Evolutionary conservation across 495 filamentous ascomycete genomes (phyloP).

Genomic region (Penicillium herquei): DNA sequence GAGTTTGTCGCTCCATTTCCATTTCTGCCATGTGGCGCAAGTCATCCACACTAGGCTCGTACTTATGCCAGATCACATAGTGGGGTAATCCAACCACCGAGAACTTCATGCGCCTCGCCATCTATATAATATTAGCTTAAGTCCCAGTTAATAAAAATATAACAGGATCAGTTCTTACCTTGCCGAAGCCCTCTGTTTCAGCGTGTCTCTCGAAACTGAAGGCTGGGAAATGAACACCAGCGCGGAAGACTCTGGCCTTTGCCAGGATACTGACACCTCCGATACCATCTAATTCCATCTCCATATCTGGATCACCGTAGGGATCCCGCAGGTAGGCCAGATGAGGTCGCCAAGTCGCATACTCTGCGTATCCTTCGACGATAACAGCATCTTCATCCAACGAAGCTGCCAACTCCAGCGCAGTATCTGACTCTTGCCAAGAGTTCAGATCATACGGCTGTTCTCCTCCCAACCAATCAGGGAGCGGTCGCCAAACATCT

Average conservation of each 20-base stretch:
- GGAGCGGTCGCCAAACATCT: slow-evolving; percentile 99
- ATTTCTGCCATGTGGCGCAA: slow-evolving; percentile 98
- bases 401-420: slow-evolving; percentile 87
- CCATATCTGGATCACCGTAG: slow-evolving; percentile 97
- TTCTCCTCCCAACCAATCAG: slow-evolving; percentile 98
- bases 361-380: slow-evolving; percentile 98
- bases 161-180: slow-evolving; percentile 55
- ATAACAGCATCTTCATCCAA: slow-evolving; percentile 99
- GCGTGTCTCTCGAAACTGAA: slow-evolving; percentile 99
- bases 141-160: neutral
- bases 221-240: slow-evolving; percentile 95
- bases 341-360: slow-evolving; percentile 97
- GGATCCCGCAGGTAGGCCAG: slow-evolving; percentile 96
- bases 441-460: slow-evolving; percentile 99
- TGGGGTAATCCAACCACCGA: slow-evolving; percentile 97
- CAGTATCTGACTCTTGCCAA: slow-evolving; percentile 99
- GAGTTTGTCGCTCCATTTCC: slow-evolving; percentile 73
- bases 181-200: slow-evolving; percentile 97
- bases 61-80: slow-evolving; percentile 99
- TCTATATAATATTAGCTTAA: slow-evolving; percentile 56
- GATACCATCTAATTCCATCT: slow-evolving; percentile 99
- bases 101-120: slow-evolving; percentile 94
- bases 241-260: slow-evolving; percentile 91
- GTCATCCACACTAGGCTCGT: slow-evolving; percentile 96
- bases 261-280: slow-evolving; percentile 97